Evolutionary conservation across 2,329 filamentous ascomycete species (phyloP).

Genomic region (Ophiostoma novo-ulmi): DNA sequence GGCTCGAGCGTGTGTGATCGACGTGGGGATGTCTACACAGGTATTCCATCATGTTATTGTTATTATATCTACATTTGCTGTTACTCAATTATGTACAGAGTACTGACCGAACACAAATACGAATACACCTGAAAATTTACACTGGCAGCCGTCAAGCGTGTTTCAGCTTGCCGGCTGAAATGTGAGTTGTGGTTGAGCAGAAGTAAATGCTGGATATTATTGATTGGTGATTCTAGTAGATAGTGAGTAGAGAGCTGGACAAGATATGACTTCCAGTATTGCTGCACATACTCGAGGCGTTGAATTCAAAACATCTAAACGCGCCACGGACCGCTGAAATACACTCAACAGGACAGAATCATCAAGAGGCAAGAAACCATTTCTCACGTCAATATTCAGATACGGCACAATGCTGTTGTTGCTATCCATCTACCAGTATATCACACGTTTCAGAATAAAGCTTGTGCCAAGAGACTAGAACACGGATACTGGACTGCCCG

Average conservation of each 20-base stretch:
- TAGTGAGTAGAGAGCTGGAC: no score
- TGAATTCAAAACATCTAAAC: neutral
- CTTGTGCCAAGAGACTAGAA: slow-evolving; percentile 2
- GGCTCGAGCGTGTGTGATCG: slow-evolving; percentile 8
- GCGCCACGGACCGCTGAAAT: no score
- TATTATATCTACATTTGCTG: neutral
- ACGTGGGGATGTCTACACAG: neutral
- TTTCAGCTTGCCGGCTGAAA: neutral
- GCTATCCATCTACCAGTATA: no score
- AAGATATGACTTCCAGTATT: neutral
- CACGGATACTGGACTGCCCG: neutral
- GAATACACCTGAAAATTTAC: neutral
- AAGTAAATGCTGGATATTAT: neutral
- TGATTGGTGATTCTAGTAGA: no score
- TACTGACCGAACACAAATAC: neutral
- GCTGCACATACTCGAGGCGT: no score
- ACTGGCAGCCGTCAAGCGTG: neutral
- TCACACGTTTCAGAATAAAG: neutral
- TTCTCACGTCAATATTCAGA: no score
- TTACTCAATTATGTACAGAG: no score
- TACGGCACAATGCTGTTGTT: no score
- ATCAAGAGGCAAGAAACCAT: neutral
- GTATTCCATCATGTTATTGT: neutral
- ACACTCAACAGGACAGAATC: neutral
- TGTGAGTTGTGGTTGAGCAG: neutral